These are phyloP conservation scores for Aspergillus melleus DNA, from an alignment of 2,329 filamentous ascomycete genomes.

Conservation along the genomic window DNA sequence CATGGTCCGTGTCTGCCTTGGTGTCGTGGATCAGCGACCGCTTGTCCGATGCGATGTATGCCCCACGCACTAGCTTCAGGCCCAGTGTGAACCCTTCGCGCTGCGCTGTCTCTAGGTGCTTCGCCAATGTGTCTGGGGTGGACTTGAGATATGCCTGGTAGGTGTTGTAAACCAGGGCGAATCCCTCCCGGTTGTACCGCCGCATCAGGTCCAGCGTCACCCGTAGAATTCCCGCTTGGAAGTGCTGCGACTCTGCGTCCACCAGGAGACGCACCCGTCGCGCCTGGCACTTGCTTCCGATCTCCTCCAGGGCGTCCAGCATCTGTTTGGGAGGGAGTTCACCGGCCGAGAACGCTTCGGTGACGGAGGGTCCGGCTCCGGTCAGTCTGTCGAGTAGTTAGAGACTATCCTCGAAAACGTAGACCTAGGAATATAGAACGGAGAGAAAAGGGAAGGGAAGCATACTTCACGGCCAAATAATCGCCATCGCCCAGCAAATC, in stretches of 20 bases:
- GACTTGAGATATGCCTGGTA: conserved; percentile 76
- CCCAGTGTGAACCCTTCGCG: conserved; percentile 66
- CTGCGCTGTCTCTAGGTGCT: conserved; percentile 61
- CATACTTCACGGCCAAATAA: conserved; percentile 64
- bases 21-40: conserved; percentile 70
- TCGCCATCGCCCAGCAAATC: conserved; percentile 50
- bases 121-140: conserved; percentile 56
- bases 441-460: not conserved
- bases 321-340: conserved; percentile 65
- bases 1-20: conserved; percentile 68
- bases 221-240: conserved; percentile 77
- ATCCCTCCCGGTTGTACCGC: conserved; percentile 67
- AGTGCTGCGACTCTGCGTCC: conserved; percentile 78
- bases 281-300: conserved; percentile 59
- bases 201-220: conserved; percentile 78
- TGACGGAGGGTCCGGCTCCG: conserved; percentile 71
- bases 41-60: conserved; percentile 70
- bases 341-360: conserved; percentile 64
- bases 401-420: not conserved
- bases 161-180: conserved; percentile 74
- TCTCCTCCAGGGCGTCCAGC: conserved; percentile 67
- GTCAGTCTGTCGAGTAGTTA: conserved; percentile 56
- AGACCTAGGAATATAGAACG: no score
- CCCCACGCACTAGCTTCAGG: conserved; percentile 74
- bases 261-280: conserved; percentile 75